These are phyloP conservation scores for Arachnomyces sp. DNA, from an alignment of 2,329 filamentous ascomycete genomes.

Conservation along the genomic window DNA sequence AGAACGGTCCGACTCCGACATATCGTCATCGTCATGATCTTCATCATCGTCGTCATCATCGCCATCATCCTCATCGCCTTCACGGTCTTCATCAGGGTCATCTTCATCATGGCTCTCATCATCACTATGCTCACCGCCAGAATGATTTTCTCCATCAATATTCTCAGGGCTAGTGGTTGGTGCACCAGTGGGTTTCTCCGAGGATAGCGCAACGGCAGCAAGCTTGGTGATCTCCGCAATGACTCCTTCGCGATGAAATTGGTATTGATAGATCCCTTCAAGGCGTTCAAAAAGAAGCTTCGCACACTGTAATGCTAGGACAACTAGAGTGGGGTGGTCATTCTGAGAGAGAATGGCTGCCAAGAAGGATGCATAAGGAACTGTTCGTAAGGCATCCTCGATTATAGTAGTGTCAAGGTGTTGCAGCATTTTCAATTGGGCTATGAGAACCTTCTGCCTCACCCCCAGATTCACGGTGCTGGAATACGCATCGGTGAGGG, in stretches of 20 bases:
- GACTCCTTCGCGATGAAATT: constrained; percentile 95
- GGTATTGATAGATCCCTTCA: constrained; percentile 83
- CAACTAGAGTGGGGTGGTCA: constrained; percentile 80
- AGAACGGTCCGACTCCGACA: constrained; percentile 63
- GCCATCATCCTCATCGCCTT: constrained; percentile 26
- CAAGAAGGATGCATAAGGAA: constrained; percentile 91
- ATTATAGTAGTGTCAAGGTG: constrained; percentile 83
- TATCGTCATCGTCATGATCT: constrained; percentile 49
- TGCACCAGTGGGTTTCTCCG: constrained; percentile 10
- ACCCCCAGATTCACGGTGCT: constrained; percentile 95
- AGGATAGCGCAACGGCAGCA: constrained; percentile 42
- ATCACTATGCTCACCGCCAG: constrained; percentile 16
- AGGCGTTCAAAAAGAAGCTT: constrained; percentile 79
- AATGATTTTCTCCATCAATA: constrained; percentile 6
- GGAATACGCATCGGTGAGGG: constrained; percentile 90
- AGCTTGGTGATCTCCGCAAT: constrained; percentile 84
- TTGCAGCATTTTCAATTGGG: constrained; percentile 96
- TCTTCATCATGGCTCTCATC: constrained; percentile 21
- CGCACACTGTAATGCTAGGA: constrained; percentile 78
- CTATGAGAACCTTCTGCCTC: constrained; percentile 86
- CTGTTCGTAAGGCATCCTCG: constrained; percentile 73
- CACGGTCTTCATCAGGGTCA: constrained; percentile 23
- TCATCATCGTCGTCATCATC: constrained; percentile 43
- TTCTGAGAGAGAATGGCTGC: constrained; percentile 93
- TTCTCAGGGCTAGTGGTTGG: constrained; percentile 8